These are phyloP conservation scores for Erythrobasidium hasegawianum DNA, from an alignment of 1,284 basidiomycete species.

Conservation along the genomic window DNA sequence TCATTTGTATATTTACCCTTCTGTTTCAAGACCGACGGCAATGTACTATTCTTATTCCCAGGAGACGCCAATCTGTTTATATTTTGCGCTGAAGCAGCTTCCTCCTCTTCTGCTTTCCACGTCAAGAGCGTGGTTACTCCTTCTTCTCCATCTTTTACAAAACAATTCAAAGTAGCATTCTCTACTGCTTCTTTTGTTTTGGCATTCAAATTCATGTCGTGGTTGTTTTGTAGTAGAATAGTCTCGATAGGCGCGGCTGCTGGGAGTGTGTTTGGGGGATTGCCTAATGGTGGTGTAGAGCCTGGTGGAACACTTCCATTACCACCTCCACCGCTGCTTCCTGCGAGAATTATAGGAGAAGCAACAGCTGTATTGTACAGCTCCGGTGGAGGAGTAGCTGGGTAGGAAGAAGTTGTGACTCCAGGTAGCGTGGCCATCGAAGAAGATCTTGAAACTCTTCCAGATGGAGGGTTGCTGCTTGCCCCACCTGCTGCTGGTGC, in stretches of 20 bases:
- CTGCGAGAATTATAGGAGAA: background rate
- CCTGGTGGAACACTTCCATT: slow-evolving; percentile 1
- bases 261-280: slow-evolving; percentile 40
- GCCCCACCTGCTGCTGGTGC: background rate
- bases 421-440: background rate
- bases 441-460: background rate
- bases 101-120: slow-evolving; percentile 43
- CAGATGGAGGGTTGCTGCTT: background rate
- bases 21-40: too few species aligned
- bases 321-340: too few species aligned
- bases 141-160: slow-evolving; percentile 43
- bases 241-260: slow-evolving; percentile 39
- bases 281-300: slow-evolving; percentile 24
- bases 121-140: slow-evolving; percentile 47
- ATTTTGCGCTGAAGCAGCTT: background rate
- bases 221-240: slow-evolving; percentile 41
- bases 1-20: too few species aligned
- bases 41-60: background rate
- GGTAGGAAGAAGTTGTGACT: background rate
- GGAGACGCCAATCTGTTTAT: background rate
- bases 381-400: background rate
- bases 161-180: slow-evolving; percentile 45
- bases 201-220: slow-evolving; percentile 39
- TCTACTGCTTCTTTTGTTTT: slow-evolving; percentile 42
- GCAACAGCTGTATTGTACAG: background rate